A percentile compares a stretch with the other conserved stretches of the same genome.
phyloP scores from a whole-genome alignment of 495 filamentous ascomycete species.

The Chaetomium tenue region DNA sequence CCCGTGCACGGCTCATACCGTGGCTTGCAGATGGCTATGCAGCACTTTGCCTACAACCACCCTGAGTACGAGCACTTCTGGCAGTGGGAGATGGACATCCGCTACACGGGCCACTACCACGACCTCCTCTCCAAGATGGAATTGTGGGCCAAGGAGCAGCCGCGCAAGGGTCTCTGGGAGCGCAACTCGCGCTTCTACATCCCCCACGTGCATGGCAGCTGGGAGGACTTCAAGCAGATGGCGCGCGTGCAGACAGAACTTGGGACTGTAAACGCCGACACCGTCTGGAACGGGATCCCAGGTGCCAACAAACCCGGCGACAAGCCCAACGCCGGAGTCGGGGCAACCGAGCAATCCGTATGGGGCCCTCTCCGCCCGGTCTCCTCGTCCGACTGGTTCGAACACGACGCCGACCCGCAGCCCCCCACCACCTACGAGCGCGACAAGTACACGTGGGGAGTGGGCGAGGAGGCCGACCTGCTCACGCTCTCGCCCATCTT shows the following conservation, averaged over 20 bases:
- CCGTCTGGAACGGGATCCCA: slow-evolving; percentile 60
- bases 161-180: slow-evolving; percentile 91
- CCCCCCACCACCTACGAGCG: slow-evolving; percentile 70
- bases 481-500: slow-evolving; percentile 94
- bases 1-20: slow-evolving; percentile 90
- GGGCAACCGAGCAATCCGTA: slow-evolving; percentile 61
- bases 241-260: slow-evolving; percentile 85
- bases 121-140: slow-evolving; percentile 75
- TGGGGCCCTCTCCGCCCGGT: slow-evolving; percentile 81
- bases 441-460: slow-evolving; percentile 83
- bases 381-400: slow-evolving; percentile 62
- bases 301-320: slow-evolving; percentile 33
- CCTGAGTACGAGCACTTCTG: slow-evolving; percentile 94
- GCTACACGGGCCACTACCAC: slow-evolving; percentile 96
- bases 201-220: slow-evolving; percentile 80
- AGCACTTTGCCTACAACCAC: slow-evolving; percentile 85
- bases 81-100: slow-evolving; percentile 98
- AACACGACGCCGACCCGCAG: slow-evolving; percentile 65
- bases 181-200: slow-evolving; percentile 89
- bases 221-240: slow-evolving; percentile 92
- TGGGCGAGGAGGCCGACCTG: slow-evolving; percentile 88
- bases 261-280: slow-evolving; percentile 70
- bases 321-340: slow-evolving; percentile 23
- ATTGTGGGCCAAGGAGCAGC: slow-evolving; percentile 76
- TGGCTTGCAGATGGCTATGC: slow-evolving; percentile 87